Percentiles rank a stretch among this genome's conserved stretches.
Evolutionary conservation across 2,329 filamentous ascomycete genomes (phyloP).

Genomic region (Sclerotiophoma versabilis): DNA sequence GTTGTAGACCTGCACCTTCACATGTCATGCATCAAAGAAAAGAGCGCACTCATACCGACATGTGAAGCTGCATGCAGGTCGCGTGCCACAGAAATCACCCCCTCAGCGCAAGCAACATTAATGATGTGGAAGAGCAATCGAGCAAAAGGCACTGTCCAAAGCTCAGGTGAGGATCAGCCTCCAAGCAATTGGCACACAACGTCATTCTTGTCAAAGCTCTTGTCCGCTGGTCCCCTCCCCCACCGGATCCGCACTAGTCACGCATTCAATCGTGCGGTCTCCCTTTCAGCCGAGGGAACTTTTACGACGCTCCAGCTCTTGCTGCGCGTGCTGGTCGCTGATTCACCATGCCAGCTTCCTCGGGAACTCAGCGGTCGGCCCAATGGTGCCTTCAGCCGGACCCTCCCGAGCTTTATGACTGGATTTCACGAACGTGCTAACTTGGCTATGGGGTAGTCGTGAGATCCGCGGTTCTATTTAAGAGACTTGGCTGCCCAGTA

Average conservation of each 20-base stretch:
- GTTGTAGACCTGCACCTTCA: constrained; percentile 34
- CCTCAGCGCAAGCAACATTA: neutral
- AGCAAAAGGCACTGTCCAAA: neutral
- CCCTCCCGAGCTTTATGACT: constrained; percentile 37
- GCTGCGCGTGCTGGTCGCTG: constrained; percentile 17
- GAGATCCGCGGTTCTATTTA: constrained; percentile 31
- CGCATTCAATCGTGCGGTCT: constrained; percentile 19
- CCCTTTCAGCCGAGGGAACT: constrained; percentile 46
- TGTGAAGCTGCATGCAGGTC: constrained; percentile 40
- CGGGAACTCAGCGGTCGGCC: constrained; percentile 39
- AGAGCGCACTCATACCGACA: constrained; percentile 25
- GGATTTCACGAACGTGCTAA: constrained; percentile 25
- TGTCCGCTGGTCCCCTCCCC: constrained; percentile 34
- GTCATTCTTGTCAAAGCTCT: constrained; percentile 37
- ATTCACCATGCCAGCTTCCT: constrained; percentile 33
- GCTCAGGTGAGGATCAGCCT: constrained; percentile 5
- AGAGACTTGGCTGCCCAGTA: constrained; percentile 38
- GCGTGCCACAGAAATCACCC: constrained; percentile 22
- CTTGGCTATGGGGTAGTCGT: constrained; percentile 23
- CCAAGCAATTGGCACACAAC: constrained; percentile 44
- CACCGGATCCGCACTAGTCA: constrained; percentile 20
- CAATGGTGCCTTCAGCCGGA: constrained; percentile 47
- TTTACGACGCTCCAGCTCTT: constrained; percentile 19
- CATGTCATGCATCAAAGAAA: constrained; percentile 32
- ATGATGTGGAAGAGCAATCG: neutral